Evolutionary conservation across 2,329 filamentous ascomycete species (phyloP).

Genomic region (Phyllosticta ampelicida): DNA sequence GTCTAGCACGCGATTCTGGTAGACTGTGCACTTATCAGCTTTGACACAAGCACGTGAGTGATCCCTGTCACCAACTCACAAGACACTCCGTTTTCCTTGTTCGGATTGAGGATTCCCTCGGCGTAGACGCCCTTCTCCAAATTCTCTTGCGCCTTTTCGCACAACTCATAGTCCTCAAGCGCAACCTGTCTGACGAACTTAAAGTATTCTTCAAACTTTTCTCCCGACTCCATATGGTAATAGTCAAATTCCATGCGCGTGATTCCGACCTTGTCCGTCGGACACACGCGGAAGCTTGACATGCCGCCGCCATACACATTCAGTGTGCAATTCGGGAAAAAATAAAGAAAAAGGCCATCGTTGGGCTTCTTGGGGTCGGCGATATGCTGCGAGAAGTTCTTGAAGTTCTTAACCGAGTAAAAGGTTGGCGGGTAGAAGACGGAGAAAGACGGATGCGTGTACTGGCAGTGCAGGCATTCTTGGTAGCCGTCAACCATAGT

Average conservation of each 20-base stretch:
- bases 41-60: constrained; percentile 8
- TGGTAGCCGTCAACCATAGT: constrained; percentile 51
- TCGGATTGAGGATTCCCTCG: constrained; percentile 45
- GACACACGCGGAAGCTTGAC: constrained; percentile 46
- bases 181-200: constrained; percentile 47
- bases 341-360: constrained; percentile 47
- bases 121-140: constrained; percentile 43
- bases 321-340: constrained; percentile 47
- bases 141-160: constrained; percentile 46
- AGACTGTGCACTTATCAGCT: constrained; percentile 24
- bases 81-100: constrained; percentile 45
- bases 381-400: constrained; percentile 46
- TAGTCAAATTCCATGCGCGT: constrained; percentile 51
- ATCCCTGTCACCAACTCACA: constrained; percentile 26
- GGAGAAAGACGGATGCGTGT: constrained; percentile 47
- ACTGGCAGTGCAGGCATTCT: constrained; percentile 49
- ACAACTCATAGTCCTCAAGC: constrained; percentile 46
- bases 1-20: constrained; percentile 37
- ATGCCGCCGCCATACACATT: constrained; percentile 50
- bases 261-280: constrained; percentile 38
- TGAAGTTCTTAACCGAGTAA: constrained; percentile 44
- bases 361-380: constrained; percentile 42
- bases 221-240: constrained; percentile 40
- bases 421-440: constrained; percentile 45
- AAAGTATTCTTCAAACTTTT: constrained; percentile 47